Evolutionary conservation across 2,329 filamentous ascomycete species (phyloP), one percentile per base, ranked within the genome.

Genomic region (Nemania sp.): DNA sequence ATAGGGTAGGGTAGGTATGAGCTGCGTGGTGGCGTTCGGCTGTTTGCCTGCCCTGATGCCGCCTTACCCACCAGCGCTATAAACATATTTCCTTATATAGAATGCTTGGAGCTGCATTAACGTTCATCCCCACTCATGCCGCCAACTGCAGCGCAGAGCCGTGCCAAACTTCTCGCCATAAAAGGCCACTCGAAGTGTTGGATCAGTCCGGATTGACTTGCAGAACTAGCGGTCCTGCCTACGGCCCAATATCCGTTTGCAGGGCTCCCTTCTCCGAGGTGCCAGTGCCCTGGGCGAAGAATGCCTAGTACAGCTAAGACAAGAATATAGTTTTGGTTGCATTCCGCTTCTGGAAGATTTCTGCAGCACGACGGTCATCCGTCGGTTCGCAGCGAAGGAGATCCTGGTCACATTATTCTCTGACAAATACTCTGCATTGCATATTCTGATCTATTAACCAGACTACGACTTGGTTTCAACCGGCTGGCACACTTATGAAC

Each of bases 11-110:
- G 52, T 45, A 57, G 36, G 45, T 46, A 31, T 36, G 42, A 53
- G 39, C 43, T 53, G 33, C 19, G 28, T 22, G 8, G 20, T 39
- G 37, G 56, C 30, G 15, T 31, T 45, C 46, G 42, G 43, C 41
- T 49, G 4, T 33, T 52, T 48, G 49, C 54, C 49, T 53, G 49
- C 44, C 52, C 51, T 43, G 34, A 37, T 49, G 43, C 54, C 50
- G 46, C 44, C 37, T 56, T 56, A 49, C 47, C 43, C 36, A 17
- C 39, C 30, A 14, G 37, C 20, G 46, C 39, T 52, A 51, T 51
- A 54, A 44, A 51, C 26, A n/a, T 45, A 51, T 47, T 42, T 52
- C 56, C 54, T 47, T 47, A 54, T 57, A 57, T 59, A 59, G 57
- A 57, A 59, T 41, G 26, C 26, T 46, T 54, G 45, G 40, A 57